Conservation (phyloP, 2,329 filamentous ascomycete species). For the Colletotrichum liaoningense region DNA sequence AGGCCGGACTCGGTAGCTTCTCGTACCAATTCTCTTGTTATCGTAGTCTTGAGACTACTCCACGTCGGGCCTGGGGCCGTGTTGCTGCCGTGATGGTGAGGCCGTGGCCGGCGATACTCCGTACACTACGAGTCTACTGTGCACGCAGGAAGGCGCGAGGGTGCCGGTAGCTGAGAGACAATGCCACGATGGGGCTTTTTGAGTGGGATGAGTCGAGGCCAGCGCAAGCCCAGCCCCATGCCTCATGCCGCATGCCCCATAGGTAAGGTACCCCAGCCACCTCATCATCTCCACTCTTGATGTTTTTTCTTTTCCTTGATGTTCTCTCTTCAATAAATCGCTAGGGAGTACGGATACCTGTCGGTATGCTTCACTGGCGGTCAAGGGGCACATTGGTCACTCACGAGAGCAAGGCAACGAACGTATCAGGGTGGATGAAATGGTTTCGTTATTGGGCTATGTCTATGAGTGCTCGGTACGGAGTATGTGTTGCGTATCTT, state of each 20-base stretch:
- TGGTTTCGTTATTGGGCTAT: no score
- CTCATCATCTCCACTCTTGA: background rate
- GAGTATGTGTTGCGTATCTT: no score
- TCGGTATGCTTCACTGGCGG: background rate
- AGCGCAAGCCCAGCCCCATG: background rate
- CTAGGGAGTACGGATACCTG: background rate
- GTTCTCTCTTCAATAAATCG: background rate
- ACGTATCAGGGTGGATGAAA: background rate
- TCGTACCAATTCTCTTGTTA: background rate
- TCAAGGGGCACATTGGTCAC: background rate
- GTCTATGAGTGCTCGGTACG: no score
- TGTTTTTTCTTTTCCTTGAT: background rate
- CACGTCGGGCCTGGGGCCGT: background rate
- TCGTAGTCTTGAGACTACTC: no score
- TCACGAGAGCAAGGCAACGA: background rate
- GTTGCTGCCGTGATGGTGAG: background rate
- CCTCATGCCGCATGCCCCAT: no score
- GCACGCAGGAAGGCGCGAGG: no score
- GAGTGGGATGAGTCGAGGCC: background rate
- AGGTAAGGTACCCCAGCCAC: background rate
- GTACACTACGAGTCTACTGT: no score
- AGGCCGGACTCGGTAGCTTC: background rate
- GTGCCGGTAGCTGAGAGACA: background rate
- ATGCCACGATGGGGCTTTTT: background rate
- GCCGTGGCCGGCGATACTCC: background rate